Evolutionary conservation across 1,139 yeast genomes (phyloP).

Genomic region (Debaryomycetaceae sp.): DNA sequence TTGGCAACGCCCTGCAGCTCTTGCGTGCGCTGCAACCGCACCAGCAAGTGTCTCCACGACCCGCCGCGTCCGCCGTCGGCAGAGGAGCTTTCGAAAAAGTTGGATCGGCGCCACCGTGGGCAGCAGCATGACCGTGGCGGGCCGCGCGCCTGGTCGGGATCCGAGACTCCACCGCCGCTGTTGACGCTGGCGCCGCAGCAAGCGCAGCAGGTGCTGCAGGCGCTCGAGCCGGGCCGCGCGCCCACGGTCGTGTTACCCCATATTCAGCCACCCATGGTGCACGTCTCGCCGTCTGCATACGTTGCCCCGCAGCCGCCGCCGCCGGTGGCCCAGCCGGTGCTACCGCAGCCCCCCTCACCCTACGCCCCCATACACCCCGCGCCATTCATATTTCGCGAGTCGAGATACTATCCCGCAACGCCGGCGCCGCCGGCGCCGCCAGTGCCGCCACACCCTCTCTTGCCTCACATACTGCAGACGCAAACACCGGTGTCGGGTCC

Average conservation of each 20-base stretch:
- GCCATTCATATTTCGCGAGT: too few relatives aligned
- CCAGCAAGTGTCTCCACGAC: constrained; percentile 29
- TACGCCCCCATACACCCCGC: too few relatives aligned
- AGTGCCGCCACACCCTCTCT: too few relatives aligned
- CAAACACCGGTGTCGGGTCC: too few relatives aligned
- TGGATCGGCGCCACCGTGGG: constrained; percentile 21
- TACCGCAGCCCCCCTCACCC: too few relatives aligned
- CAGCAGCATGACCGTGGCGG: constrained; percentile 3
- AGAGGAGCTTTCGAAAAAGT: constrained; percentile 20
- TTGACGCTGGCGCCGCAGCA: constrained; percentile 1
- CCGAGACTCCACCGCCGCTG: constrained; percentile 5
- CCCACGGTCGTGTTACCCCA: constrained; percentile 1
- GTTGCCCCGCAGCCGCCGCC: constrained; percentile 3
- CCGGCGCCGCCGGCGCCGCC: too few relatives aligned
- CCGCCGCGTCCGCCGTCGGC: constrained; percentile 48
- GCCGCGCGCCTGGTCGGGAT: too few relatives aligned
- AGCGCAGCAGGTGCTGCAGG: too few relatives aligned
- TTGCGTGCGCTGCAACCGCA: constrained; percentile 41
- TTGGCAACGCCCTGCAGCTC: constrained; percentile 46
- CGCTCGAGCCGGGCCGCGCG: too few relatives aligned
- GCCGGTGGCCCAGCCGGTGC: constrained; percentile 1
- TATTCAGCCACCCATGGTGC: constrained; percentile 1
- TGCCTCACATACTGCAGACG: too few relatives aligned
- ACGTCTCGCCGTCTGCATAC: constrained; percentile 2
- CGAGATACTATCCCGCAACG: too few relatives aligned